A percentile compares a stretch with the other conserved stretches of the same genome.
Evolutionary conservation across 2,329 filamentous ascomycete genomes (phyloP).

Genomic region (Hypoxylon rubiginosum): DNA sequence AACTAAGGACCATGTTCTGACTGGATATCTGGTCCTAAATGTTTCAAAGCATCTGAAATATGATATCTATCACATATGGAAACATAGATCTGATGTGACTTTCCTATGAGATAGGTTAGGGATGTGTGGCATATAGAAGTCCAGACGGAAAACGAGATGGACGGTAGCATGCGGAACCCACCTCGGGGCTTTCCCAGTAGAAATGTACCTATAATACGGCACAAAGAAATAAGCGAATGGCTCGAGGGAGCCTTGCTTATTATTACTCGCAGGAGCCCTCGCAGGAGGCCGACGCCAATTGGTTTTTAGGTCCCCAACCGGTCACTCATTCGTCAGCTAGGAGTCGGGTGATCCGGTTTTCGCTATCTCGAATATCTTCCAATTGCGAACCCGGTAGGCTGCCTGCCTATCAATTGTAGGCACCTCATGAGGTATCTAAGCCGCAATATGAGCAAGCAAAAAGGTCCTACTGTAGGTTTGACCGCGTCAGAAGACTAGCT

Average conservation of each 20-base stretch:
- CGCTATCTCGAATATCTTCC: slow-evolving; percentile 24
- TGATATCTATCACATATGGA: slow-evolving; percentile 23
- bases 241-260: slow-evolving; percentile 25
- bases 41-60: slow-evolving; percentile 21
- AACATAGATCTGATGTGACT: slow-evolving; percentile 27
- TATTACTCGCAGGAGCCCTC: slow-evolving; percentile 34
- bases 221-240: slow-evolving; percentile 21
- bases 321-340: slow-evolving; percentile 34
- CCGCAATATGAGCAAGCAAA: slow-evolving; percentile 27
- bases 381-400: slow-evolving; percentile 24
- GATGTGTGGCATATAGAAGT: not conserved
- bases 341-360: slow-evolving; percentile 39
- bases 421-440: slow-evolving; percentile 10
- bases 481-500: slow-evolving; percentile 3
- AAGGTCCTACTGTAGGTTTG: slow-evolving; percentile 2
- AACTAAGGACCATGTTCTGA: slow-evolving; percentile 14
- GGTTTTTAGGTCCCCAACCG: slow-evolving; percentile 12
- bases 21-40: slow-evolving; percentile 4
- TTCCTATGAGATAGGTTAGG: not conserved
- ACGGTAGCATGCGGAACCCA: slow-evolving; percentile 14
- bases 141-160: not conserved
- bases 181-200: slow-evolving; percentile 14
- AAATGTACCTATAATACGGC: slow-evolving; percentile 15
- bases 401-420: slow-evolving; percentile 6
- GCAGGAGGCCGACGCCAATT: slow-evolving; percentile 7